Base-by-base conservation (phyloP, 2,329 filamentous ascomycete species). In the Massarina eburnea region DNA sequence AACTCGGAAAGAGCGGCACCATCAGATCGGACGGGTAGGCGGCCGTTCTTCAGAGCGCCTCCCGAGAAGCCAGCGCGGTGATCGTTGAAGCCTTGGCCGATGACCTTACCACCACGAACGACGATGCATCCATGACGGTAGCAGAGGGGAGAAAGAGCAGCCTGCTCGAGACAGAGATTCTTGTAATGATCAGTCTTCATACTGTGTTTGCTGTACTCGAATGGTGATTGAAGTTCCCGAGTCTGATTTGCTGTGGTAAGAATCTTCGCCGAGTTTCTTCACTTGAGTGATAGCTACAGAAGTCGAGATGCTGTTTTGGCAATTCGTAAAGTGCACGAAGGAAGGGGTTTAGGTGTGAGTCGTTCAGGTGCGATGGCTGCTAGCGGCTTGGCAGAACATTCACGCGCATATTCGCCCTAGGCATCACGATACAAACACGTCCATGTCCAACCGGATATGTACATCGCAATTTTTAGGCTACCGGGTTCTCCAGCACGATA, bases 31-130 rank as follows among this genome's bases (percentile, higher is more conserved):
- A 65, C 32, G 20, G 63, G 32, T 62, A 62, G 47, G 10, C 61
- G 59, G 15, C 77, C 76, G 20, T 72, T 73, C 70, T 79, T 79
- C 46, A 80, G 61, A 12, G 73, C 70, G 27, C 76, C 75, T 29
- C 76, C 74, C 46, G 79, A 70, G 57, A 74, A 80, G 38, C 76
- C 76, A 20, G 73, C 62, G 39, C 74, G 75, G 54, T 74, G 72
- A 56, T 76, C 73, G 54, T 80, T 80, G 68, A 72, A 76, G 40
- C 76, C 76, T 43, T 74, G 71, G 10, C 77, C 77, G 49, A 80
- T 75, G 52, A 80, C 70, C 55, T 80, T 80, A 41, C 76, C 76
- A 42, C 76, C 77, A 48, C 76, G 76, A 43, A 79, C 75, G 46
- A 79, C 67, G 53, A 80, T 73, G 36, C 71, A 71, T 21, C 77